A percentile compares a stretch with the other conserved stretches of the same genome.
These are phyloP conservation scores for Spiromastix sp. DNA, from an alignment of 2,329 filamentous ascomycete genomes.

Conservation along the genomic window DNA sequence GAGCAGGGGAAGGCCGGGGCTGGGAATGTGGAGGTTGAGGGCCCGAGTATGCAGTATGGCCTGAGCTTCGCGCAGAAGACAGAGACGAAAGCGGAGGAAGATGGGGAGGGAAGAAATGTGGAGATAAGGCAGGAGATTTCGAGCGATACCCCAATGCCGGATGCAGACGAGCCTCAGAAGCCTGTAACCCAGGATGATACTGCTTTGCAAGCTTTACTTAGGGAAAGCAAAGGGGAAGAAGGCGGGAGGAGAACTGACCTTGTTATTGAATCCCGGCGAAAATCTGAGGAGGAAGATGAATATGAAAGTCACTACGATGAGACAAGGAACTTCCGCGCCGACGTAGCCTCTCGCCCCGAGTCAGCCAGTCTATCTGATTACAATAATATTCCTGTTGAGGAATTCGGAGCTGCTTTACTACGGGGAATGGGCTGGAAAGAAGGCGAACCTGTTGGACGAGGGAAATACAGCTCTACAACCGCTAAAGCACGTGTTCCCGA, in stretches of 20 bases:
- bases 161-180: slow-evolving; percentile 21
- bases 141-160: slow-evolving; percentile 8
- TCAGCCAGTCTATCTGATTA: slow-evolving; percentile 74
- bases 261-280: slow-evolving; percentile 38
- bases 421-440: slow-evolving; percentile 94
- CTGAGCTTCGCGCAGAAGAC: slow-evolving; percentile 39
- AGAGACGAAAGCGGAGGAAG: slow-evolving; percentile 13
- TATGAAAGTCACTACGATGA: slow-evolving; percentile 24
- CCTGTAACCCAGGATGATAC: slow-evolving; percentile 48
- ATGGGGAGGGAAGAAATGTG: slow-evolving; percentile 21
- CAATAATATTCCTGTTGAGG: slow-evolving; percentile 79
- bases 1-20: slow-evolving; percentile 21
- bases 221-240: slow-evolving; percentile 36
- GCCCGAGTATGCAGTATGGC: slow-evolving; percentile 43
- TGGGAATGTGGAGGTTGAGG: slow-evolving; percentile 36
- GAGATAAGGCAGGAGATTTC: slow-evolving; percentile 11
- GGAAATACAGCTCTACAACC: slow-evolving; percentile 37
- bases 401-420: slow-evolving; percentile 83
- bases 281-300: slow-evolving; percentile 16
- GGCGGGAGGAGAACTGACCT: slow-evolving; percentile 34
- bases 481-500: slow-evolving; percentile 56
- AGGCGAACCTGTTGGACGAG: slow-evolving; percentile 47
- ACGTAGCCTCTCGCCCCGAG: slow-evolving; percentile 63
- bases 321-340: slow-evolving; percentile 55
- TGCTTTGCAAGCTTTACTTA: slow-evolving; percentile 58